Percentiles rank a stretch among this genome's conserved stretches.
These are phyloP conservation scores for Parachaetomium inaequale DNA, from an alignment of 495 filamentous ascomycete species.

Conservation along the genomic window DNA sequence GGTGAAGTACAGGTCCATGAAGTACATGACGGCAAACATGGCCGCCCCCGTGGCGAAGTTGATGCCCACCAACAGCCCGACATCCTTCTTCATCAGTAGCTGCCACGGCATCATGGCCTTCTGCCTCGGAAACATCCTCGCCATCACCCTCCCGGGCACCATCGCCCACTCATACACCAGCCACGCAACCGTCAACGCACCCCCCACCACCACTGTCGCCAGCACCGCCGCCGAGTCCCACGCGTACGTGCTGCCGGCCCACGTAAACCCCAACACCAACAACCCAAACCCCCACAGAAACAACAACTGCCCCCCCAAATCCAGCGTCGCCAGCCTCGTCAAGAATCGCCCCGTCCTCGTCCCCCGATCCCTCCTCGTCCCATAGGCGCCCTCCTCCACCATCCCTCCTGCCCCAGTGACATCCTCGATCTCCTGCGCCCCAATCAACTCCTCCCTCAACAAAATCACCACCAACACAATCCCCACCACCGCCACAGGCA, in stretches of 20 bases:
- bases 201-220: slow-evolving; percentile 50
- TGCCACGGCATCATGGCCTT: slow-evolving; percentile 56
- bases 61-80: slow-evolving; percentile 49
- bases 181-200: slow-evolving; percentile 45
- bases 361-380: not conserved
- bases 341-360: slow-evolving; percentile 25
- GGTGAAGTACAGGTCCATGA: slow-evolving; percentile 57
- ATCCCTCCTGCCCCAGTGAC: slow-evolving; percentile 8
- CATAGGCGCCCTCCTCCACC: not conserved
- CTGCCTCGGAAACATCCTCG: slow-evolving; percentile 45
- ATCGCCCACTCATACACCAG: slow-evolving; percentile 55
- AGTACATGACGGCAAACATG: slow-evolving; percentile 55
- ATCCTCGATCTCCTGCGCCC: slow-evolving; percentile 25
- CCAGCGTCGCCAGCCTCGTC: slow-evolving; percentile 48
- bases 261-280: slow-evolving; percentile 55
- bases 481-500: slow-evolving; percentile 45
- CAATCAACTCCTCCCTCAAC: slow-evolving; percentile 38
- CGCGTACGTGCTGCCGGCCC: slow-evolving; percentile 55
- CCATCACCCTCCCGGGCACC: slow-evolving; percentile 42
- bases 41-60: slow-evolving; percentile 53
- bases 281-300: slow-evolving; percentile 59
- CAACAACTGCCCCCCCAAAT: slow-evolving; percentile 52
- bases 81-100: slow-evolving; percentile 49
- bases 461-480: slow-evolving; percentile 41
- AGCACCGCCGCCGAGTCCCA: slow-evolving; percentile 52